These are phyloP conservation scores for Globisporangium lucens DNA, from an alignment of 352 stramenopile genomes.

Conservation along the genomic window DNA sequence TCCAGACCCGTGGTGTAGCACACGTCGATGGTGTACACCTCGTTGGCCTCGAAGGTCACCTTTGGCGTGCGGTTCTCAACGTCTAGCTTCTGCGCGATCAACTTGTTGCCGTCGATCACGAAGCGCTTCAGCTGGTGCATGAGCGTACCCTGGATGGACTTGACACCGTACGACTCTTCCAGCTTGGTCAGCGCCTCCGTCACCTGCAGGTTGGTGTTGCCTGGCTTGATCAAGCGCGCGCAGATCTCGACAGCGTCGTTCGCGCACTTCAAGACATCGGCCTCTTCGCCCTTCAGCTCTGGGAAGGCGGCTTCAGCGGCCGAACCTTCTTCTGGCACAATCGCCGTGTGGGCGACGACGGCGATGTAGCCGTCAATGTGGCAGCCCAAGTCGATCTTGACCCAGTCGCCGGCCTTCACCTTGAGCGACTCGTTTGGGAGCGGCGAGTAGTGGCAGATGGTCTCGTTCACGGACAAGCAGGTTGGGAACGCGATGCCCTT, in stretches of 20 bases:
- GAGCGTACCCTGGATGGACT: conserved; percentile 95
- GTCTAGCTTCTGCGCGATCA: conserved; percentile 92
- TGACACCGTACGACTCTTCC: conserved; percentile 95
- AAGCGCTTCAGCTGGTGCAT: conserved; percentile 99
- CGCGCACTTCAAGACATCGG: conserved; percentile 96
- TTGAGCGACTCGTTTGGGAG: conserved; percentile 84
- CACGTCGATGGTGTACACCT: conserved; percentile 99
- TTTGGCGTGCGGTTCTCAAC: conserved; percentile 84
- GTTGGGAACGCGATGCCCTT: conserved; percentile 99
- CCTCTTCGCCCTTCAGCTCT: conserved; percentile 65
- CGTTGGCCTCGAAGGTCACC: conserved; percentile 94
- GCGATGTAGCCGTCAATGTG: conserved; percentile 99
- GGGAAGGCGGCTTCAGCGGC: conserved; percentile 56
- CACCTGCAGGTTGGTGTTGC: conserved; percentile 95
- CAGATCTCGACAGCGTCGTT: conserved; percentile 98
- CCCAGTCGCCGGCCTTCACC: conserved; percentile 83
- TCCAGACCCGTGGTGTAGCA: conserved; percentile 98
- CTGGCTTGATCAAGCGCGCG: conserved; percentile 95
- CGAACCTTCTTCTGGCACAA: conserved; percentile 87
- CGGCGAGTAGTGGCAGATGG: conserved; percentile 98
- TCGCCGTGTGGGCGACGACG: conserved; percentile 96
- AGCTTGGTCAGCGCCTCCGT: conserved; percentile 95
- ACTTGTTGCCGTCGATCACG: conserved; percentile 98
- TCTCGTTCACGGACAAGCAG: conserved; percentile 98
- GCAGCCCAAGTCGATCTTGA: conserved; percentile 97